Evolutionary conservation across 2,329 filamentous ascomycete genomes (phyloP).

Genomic region (Cladobotryum protrusum): DNA sequence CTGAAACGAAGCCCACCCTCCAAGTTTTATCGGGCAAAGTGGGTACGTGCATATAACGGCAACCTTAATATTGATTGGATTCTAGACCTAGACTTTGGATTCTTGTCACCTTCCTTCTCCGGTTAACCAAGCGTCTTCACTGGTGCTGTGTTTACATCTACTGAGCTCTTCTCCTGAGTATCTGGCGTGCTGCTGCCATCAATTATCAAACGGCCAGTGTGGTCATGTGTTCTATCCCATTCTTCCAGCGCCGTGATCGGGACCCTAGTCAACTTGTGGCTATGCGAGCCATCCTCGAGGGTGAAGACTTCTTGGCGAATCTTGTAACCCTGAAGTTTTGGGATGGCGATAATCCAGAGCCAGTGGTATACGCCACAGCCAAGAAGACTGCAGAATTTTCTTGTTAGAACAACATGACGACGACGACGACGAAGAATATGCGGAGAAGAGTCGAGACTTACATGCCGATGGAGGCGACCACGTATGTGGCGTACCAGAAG

Average conservation of each 20-base stretch:
- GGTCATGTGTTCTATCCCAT: slow-evolving; percentile 44
- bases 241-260: slow-evolving; percentile 40
- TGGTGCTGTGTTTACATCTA: background rate
- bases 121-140: background rate
- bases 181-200: background rate
- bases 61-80: no score
- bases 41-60: no score
- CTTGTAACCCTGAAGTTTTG: slow-evolving; percentile 45
- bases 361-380: slow-evolving; percentile 52
- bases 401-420: background rate
- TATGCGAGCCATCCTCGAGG: slow-evolving; percentile 38
- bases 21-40: no score
- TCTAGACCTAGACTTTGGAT: no score
- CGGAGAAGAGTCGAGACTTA: slow-evolving; percentile 32
- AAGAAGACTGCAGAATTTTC: slow-evolving; percentile 33
- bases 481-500: slow-evolving; percentile 70
- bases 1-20: no score
- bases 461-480: slow-evolving; percentile 57
- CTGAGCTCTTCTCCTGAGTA: background rate
- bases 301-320: slow-evolving; percentile 50
- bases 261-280: slow-evolving; percentile 47
- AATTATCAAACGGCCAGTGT: slow-evolving; percentile 3
- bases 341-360: slow-evolving; percentile 52
- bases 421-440: no score
- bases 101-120: no score